Evolutionary conservation across 2,329 filamentous ascomycete genomes (phyloP).

Genomic region (Trichoderma aggressivum): DNA sequence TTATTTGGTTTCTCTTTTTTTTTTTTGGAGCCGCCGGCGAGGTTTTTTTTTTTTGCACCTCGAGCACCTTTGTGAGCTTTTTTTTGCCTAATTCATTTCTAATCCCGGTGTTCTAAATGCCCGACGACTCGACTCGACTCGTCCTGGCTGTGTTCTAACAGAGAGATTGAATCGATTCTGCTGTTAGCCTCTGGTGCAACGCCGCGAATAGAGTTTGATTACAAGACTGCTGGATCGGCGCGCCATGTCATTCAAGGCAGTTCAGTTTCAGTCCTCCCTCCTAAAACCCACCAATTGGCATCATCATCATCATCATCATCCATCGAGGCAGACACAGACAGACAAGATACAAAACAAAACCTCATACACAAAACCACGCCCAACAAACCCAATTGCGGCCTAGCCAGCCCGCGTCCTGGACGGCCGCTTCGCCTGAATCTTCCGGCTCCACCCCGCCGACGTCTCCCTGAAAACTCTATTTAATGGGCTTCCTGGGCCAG

Average conservation of each 20-base stretch:
- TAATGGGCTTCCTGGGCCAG: slow-evolving; percentile 10
- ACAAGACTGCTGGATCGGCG: neutral
- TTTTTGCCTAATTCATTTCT: too few relatives aligned
- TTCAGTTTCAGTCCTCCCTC: neutral
- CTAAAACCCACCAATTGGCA: neutral
- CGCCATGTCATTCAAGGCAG: too few relatives aligned
- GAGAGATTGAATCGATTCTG: neutral
- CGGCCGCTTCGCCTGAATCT: slow-evolving; percentile 8
- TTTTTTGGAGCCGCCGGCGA: neutral
- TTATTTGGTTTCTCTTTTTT: too few relatives aligned
- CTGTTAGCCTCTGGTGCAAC: neutral
- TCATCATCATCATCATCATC: too few relatives aligned
- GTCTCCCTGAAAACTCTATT: slow-evolving; percentile 19
- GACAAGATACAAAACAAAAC: too few relatives aligned
- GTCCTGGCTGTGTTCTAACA: too few relatives aligned
- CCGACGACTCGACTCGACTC: neutral
- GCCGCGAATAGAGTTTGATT: neutral
- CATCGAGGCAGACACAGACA: too few relatives aligned
- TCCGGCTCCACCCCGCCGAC: slow-evolving; percentile 12
- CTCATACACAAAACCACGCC: neutral
- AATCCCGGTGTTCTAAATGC: neutral
- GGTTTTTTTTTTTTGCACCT: neutral
- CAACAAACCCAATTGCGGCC: neutral
- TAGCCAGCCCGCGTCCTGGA: neutral
- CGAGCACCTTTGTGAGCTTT: neutral